Evolutionary conservation across 495 filamentous ascomycete genomes (phyloP), one percentile per base, ranked within the genome.

Genomic region (Pyronema domesticum): DNA sequence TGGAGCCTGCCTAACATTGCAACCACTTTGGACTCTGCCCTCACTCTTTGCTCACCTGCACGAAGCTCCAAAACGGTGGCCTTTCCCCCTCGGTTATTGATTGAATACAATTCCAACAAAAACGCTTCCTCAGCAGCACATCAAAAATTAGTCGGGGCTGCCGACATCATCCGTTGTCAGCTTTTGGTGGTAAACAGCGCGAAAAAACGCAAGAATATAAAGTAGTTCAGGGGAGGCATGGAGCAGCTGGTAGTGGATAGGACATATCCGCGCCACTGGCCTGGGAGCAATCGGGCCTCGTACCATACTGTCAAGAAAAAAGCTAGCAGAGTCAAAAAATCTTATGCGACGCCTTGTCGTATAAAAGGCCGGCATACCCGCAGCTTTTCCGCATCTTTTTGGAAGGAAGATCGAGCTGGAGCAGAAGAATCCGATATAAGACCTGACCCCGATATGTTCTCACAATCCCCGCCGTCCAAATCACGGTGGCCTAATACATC

Each of bases 241-340:
- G 47, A 50, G 9, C 47, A 15, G 47, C 17, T 50, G 47, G 23
- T 19, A 34, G 3, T 19, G 47, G 47, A 50, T 50, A 50, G 47
- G 47, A 19, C 47, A 19, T 18, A 13, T 36, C 47, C 47, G 47
- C 47, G 30, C 11, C 47, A 19, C 13, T 50, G 47, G 47, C 23
- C 30, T 13, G 47, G 30, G 47, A 50, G 47, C 47, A 50, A 19
- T 36, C 47, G 47, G 47, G 11, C 47, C 13, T 50, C 47, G 47
- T 50, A 34, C 47, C 47, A 50, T 50, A 35, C 30, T 36, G 47
- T 50, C 47, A n/a, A 50, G 47, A 50, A 36, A 13, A 50, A 36
- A 50, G 47, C 47, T 50, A 50, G 47, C 47, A 50, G 47, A 50
- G 47, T 50, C 47, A 34, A 50, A 11, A 50, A 50, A 50, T 50